Base-by-base conservation (phyloP, 176 grass and related monocot genomes). In the Rhynchospora tenuis region DNA sequence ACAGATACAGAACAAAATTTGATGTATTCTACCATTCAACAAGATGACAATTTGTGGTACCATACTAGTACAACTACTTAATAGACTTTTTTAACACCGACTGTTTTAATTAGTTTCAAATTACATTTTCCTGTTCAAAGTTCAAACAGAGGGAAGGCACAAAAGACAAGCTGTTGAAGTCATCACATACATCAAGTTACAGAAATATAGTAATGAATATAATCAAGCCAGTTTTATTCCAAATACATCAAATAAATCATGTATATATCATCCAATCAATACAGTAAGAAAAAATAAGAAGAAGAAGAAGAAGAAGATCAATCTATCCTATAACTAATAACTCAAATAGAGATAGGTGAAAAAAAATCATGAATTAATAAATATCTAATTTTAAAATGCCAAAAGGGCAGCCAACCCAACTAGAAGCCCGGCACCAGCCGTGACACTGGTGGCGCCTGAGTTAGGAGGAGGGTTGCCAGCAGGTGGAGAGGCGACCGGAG, bases 161-260 rank as follows among this genome's bases (percentile, higher is more conserved):
- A 42, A 8, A 7, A 31, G 20, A 23, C 2, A 64, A 28, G 14
- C 27, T 14, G 2, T 43, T 43, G 2, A 68, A 70, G 33, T 38
- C 33, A 38, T 38, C 9, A 45, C 7, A 44, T 14, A 68, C 31
- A 20, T 10, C n/a, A 61, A 61, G 20, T 24, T 5, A 78, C 9
- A 6, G 45, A 57, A 28, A 77, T 26, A 55, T 7, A 78, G 24
- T 26, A 81, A 80, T 80, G 78, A 80, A 80, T 13, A 60, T 13
- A 60, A 43, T 45, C 19, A 80, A 15, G 11, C 58, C 54, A 62
- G n/a, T 62, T 62, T 80, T 80, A 63, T 80, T 80, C 29, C 17
- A 62, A 80, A 44, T 60, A 58, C 56, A 80, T 80, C 31, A 62
- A 81, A 81, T 44, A 64, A 82, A 82, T 64, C 42, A 82, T 50